Evolutionary conservation across 2,329 filamentous ascomycete genomes (phyloP), one percentile per base, ranked within the genome.

Genomic region (Paraconiothyrium sp.): DNA sequence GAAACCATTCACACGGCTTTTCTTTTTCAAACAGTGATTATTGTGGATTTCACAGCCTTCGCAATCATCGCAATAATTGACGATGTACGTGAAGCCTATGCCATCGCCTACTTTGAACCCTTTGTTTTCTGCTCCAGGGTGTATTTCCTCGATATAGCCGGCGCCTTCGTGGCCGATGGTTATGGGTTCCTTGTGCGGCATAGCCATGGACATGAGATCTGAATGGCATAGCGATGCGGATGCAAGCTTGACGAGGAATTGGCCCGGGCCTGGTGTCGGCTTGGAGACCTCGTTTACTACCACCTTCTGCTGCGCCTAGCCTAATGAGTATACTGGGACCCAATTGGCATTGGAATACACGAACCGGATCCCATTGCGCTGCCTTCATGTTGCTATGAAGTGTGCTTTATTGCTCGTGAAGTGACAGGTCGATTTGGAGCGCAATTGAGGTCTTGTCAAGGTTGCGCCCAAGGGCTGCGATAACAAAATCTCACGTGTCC

Each of bases 121-220:
- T 57, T 78, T 78, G 52, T 63, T 66, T 54, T 75, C 69, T 4
- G 76, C 72, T 6, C 73, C 72, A 37, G 63, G 59, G 37, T 68
- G 58, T 11, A 82, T 72, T 22, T 74, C 71, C 4, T 76, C 74
- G 43, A 82, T 74, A 60, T 78, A 71, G 5, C 80, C 81, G 30
- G 80, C 78, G 27, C 79, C 81, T 68, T 84, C 82, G 64, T 83
- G 81, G 9, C 81, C 81, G 24, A 82, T 69, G 2, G 76, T 77
- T 14, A 76, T 54, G 2, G 60, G 62, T 43, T 59, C 37, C 20
- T 65, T 34, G 27, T 64, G 60, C 7, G 43, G 54, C 44, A 66
- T 54, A n/a, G 62, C 59, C 60, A 63, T 66, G 32, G 63, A 66
- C 64, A 70, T 68, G 39, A 71, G 60, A 39, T 71, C 67, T 24